phyloP scores from a whole-genome alignment of 2,329 filamentous ascomycete genomes.

The Huntiella abstrusa region DNA sequence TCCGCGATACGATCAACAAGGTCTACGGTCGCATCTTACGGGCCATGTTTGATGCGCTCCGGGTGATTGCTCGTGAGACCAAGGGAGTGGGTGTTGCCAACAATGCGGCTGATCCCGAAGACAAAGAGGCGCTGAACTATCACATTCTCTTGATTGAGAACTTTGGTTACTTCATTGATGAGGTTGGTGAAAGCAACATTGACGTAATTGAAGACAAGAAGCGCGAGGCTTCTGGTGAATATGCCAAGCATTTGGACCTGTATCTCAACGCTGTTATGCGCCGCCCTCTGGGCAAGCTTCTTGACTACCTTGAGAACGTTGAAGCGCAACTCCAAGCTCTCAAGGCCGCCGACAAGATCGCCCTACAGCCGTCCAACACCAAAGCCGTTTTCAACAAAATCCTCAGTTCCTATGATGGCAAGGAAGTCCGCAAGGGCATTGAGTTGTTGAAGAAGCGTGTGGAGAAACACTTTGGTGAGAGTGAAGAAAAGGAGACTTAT shows the following conservation, averaged over 20 bases:
- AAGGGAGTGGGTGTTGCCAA: conserved; percentile 27
- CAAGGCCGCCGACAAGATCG: conserved; percentile 44
- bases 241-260: conserved; percentile 68
- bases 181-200: conserved; percentile 54
- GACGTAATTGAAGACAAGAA: conserved; percentile 70
- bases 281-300: conserved; percentile 69
- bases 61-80: conserved; percentile 70
- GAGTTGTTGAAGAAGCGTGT: conserved; percentile 77
- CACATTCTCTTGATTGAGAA: conserved; percentile 96
- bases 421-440: conserved; percentile 77
- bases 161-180: conserved; percentile 93
- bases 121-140: conserved; percentile 93
- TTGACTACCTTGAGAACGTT: conserved; percentile 81
- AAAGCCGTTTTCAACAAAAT: conserved; percentile 75
- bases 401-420: conserved; percentile 58
- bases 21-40: conserved; percentile 80
- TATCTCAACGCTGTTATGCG: conserved; percentile 82
- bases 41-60: conserved; percentile 92
- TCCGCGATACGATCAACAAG: conserved; percentile 63
- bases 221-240: conserved; percentile 56
- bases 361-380: conserved; percentile 65
- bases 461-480: conserved; percentile 92
- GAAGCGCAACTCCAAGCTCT: conserved; percentile 50
- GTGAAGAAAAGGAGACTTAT: conserved; percentile 66
- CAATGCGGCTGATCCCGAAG: conserved; percentile 44